Conservation (phyloP, 2,329 filamentous ascomycete genomes). For the Diaporthe citri region DNA sequence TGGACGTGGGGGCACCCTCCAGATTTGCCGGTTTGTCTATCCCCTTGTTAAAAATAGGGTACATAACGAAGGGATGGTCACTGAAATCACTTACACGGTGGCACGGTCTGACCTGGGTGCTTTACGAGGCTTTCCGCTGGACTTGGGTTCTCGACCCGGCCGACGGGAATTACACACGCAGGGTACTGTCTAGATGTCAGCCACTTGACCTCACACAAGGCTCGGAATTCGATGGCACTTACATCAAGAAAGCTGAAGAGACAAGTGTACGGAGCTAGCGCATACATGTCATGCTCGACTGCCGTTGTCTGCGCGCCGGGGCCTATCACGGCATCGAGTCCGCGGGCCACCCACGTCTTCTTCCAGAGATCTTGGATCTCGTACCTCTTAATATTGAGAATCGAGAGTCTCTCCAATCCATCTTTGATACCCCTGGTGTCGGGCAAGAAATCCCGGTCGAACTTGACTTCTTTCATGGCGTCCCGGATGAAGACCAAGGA, state of each 20-base stretch:
- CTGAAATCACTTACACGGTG: conserved; percentile 32
- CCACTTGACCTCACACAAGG: background rate
- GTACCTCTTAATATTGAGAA: conserved; percentile 33
- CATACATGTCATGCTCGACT: conserved; percentile 41
- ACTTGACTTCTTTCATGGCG: conserved; percentile 30
- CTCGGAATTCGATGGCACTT: background rate
- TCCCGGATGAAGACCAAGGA: conserved; percentile 16
- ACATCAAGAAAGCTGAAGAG: conserved; percentile 41
- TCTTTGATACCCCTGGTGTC: conserved; percentile 32
- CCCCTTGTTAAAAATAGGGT: background rate
- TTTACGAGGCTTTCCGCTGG: conserved; percentile 17
- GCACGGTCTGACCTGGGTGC: conserved; percentile 27
- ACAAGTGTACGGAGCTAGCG: conserved; percentile 38
- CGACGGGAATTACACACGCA: conserved; percentile 36
- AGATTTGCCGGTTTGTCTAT: conserved; percentile 35
- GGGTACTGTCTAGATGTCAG: conserved; percentile 32
- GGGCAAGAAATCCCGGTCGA: background rate
- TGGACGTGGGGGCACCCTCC: conserved; percentile 38
- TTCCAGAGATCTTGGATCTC: conserved; percentile 40
- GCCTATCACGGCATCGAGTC: conserved; percentile 39
- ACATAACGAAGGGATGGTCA: no score
- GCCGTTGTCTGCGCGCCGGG: conserved; percentile 40
- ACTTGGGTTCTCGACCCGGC: conserved; percentile 1
- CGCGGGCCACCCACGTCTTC: conserved; percentile 32
- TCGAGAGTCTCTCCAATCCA: conserved; percentile 24